Evolutionary conservation across 2,329 filamentous ascomycete genomes (phyloP), one percentile per base, ranked within the genome.

Genomic region (Ceratocystis lukuohia): DNA sequence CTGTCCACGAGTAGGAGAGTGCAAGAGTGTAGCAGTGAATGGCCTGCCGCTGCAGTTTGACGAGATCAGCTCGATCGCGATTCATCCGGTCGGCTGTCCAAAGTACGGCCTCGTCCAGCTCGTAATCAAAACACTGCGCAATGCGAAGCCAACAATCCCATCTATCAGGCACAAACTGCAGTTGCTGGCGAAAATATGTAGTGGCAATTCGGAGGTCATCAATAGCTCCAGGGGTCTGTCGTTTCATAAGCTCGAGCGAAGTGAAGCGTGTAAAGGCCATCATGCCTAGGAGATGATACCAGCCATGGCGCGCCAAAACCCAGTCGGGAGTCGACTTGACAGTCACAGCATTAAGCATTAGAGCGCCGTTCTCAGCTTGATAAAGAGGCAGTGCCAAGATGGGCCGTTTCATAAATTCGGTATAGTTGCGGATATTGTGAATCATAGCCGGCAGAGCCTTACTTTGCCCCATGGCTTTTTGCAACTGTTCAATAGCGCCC

Each of bases 71-170:
- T 66, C 88, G 85, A 71, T 88, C 87, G 73, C 88, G 93, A 75
- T 96, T 96, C 76, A 96, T 87, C 75, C 95, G 96, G 70, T 96
- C 91, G 0, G 91, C 89, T 22, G 87, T 88, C 91, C 91, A 96
- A 4, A 92, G 83, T 4, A 95, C 88, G 5, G 87, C 84, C 74
- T 96, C 91, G 69, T 96, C 91, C 15, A 96, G 78, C 71, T 95
- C 91, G 63, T 89, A 88, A 74, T 96, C 91, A 71, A 91, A 92
- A 62, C 88, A 90, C 74, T 96, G 91, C 0, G 88, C 91, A 28
- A 96, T 81, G 12, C 90, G 84, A 74, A 93, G 94, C 91, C 91
- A 96, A 0, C 89, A 88, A 73, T 96, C 89, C 91, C 91, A 96
- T 66, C 86, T 85, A 50, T 91, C 86, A 1, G 85, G 84, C 1